These are phyloP conservation scores for Penicillium brevicompactum DNA, from an alignment of 2,329 filamentous ascomycete genomes.

Conservation along the genomic window DNA sequence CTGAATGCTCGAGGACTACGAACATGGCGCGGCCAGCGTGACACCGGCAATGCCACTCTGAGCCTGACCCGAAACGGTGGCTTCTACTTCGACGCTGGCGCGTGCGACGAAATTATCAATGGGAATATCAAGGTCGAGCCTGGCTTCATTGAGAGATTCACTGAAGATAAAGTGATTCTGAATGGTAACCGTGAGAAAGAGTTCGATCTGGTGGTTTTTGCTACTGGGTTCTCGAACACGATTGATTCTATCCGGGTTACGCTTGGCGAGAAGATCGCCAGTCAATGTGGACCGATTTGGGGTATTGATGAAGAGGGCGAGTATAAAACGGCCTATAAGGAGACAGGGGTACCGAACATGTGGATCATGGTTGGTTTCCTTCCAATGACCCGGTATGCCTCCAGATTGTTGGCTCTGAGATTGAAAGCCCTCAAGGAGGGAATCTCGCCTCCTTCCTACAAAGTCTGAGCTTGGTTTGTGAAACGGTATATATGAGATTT, in stretches of 20 bases:
- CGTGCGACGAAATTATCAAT: slow-evolving; percentile 31
- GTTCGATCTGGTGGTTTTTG: slow-evolving; percentile 35
- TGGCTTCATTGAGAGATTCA: slow-evolving; percentile 26
- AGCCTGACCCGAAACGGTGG: slow-evolving; percentile 35
- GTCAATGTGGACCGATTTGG: slow-evolving; percentile 27
- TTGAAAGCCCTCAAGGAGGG: slow-evolving; percentile 31
- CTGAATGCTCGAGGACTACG: slow-evolving; percentile 30
- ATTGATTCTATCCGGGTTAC: slow-evolving; percentile 27
- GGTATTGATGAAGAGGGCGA: slow-evolving; percentile 34
- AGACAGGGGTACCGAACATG: slow-evolving; percentile 38
- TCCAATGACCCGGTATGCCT: slow-evolving; percentile 37
- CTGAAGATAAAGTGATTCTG: slow-evolving; percentile 36
- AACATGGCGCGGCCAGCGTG: slow-evolving; percentile 39
- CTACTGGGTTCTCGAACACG: slow-evolving; percentile 31
- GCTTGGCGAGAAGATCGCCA: slow-evolving; percentile 27
- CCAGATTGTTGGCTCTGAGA: slow-evolving; percentile 37
- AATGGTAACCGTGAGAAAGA: slow-evolving; percentile 34
- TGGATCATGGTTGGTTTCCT: slow-evolving; percentile 44
- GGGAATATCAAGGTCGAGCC: slow-evolving; percentile 32
- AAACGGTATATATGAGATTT: neutral
- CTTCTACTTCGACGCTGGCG: slow-evolving; percentile 35
- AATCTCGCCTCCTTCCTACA: slow-evolving; percentile 2
- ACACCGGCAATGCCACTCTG: slow-evolving; percentile 32
- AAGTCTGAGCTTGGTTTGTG: neutral
- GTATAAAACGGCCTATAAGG: slow-evolving; percentile 31